A percentile compares a stretch with the other conserved stretches of the same genome.
Conservation (phyloP, 805 yeast genomes). For the Starmerella apis region DNA sequence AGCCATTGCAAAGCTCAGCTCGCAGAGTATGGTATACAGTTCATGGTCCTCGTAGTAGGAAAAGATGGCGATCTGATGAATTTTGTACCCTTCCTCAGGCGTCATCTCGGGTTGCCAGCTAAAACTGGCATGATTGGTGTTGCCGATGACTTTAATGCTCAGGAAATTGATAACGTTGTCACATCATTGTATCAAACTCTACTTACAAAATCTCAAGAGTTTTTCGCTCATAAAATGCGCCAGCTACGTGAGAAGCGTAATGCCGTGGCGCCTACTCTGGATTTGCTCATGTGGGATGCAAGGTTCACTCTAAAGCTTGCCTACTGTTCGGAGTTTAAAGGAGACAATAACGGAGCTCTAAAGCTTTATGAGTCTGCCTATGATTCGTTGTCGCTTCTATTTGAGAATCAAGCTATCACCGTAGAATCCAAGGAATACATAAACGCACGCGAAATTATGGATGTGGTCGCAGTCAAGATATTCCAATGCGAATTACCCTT, state of each 20-base stretch:
- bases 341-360: slow-evolving; percentile 41
- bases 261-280: slow-evolving; percentile 16
- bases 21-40: slow-evolving; percentile 29
- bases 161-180: slow-evolving; percentile 37
- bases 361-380: slow-evolving; percentile 45
- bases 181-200: slow-evolving; percentile 34
- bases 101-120: slow-evolving; percentile 37
- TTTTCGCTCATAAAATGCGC: slow-evolving; percentile 27
- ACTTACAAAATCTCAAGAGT: slow-evolving; percentile 38
- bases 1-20: slow-evolving; percentile 28
- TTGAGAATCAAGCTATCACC: slow-evolving; percentile 26
- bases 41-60: slow-evolving; percentile 33
- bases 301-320: slow-evolving; percentile 46
- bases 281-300: slow-evolving; percentile 38
- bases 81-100: slow-evolving; percentile 33
- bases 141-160: slow-evolving; percentile 34
- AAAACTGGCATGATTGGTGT: slow-evolving; percentile 39
- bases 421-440: slow-evolving; percentile 6
- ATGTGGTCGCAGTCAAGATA: slow-evolving; percentile 52
- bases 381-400: slow-evolving; percentile 39
- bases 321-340: slow-evolving; percentile 40
- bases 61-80: slow-evolving; percentile 27
- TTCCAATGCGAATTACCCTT: slow-evolving; percentile 44
- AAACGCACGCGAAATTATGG: slow-evolving; percentile 37
- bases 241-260: slow-evolving; percentile 22